Evolutionary conservation across 176 grass and related monocot species (phyloP), one percentile per base, ranked within the genome.

Genomic region (Triticum monococcum): DNA sequence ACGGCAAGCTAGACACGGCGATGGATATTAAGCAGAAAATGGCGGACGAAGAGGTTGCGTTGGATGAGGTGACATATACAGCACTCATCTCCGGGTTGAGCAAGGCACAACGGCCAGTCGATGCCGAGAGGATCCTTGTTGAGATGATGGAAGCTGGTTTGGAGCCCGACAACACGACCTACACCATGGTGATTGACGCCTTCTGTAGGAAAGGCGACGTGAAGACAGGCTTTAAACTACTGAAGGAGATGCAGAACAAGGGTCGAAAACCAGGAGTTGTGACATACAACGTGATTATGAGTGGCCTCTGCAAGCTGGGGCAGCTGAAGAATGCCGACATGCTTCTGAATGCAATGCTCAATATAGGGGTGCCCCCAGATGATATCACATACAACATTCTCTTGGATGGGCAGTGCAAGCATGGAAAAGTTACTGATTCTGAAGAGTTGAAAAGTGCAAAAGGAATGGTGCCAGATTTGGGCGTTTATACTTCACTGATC

Each of bases 351-450:
- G 92, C 92, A 2, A 95, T 97, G 95, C 83, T 89, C 71, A 97
- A 97, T 67, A 41, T 93, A 71, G 89, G 92, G 57, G 87, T 95
- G 12, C 5, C n/a, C 37, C 92, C 91, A 9, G 92, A 97, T 83
- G 95, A 97, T 83, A 90, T 95, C 70, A 93, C 95, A 45, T 97
- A 93, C 73, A 97, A 97, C 45, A 97, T 97, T 89, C 88, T 95
- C 71, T 84, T 97, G 89, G 91, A 97, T 54, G 91, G 95, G 62
- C 91, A 95, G 66, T 88, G 89, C 75, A 97, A 93, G 79, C 76
- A 91, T 90, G 91, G 89, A 41, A 89, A 93, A 67, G 65, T 77
- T 48, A 67, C 74, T 37, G 57, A 88, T 72, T 28, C 75, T 64
- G 89, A 93, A 46, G 91, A 95, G 59, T 32, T 95, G 37, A 95